Evolutionary conservation across 768 basidiomycete genomes (phyloP), one percentile per base, ranked within the genome.

Genomic region (Agrocybe praecox): DNA sequence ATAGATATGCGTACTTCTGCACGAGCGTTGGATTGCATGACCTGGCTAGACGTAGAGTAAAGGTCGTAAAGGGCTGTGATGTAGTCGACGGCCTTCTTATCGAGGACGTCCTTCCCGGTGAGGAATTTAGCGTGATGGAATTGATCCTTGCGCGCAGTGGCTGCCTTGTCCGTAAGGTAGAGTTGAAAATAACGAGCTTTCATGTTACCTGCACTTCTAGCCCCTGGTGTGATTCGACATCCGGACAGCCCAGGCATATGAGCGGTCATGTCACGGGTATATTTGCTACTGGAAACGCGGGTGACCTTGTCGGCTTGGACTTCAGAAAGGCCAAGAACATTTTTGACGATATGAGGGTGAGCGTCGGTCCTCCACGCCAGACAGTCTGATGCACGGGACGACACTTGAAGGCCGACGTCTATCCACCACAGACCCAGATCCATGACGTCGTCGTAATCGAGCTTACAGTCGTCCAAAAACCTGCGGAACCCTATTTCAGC

Each of bases 151-250:
- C 62, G 56, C 29, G 69, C 69, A 0, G 64, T 71, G 15, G 68
- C 19, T 0, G 71, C 29, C 51, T 76, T 76, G 58, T 75, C 74
- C 0, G 73, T 76, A 0, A 57, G 53, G 49, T 76, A 76, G 10
- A 69, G 19, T 43, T 75, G 74, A 0, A 73, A n/a, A 34, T 75
- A 74, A 1, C 36, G 42, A 0, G 60, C 62, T 1, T 65, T 26
- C 21, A 36, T 62, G 0, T 17, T 17, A 0, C 71, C 71, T 19
- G 52, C 43, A 1, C 54, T 62, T 3, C 46, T 55, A 4, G 29
- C 18, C 0, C 69, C 70, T 7, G 69, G 68, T 0, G 33, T 42
- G 17, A 72, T 65, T 0, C 73, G 60, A 53, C 70, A 75, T 0
- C 73, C 74, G 10, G 70, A 67, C 23, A 75, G 58, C 0, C 58